A percentile compares a stretch with the other conserved stretches of the same genome.
These are phyloP conservation scores for Ampelomyces quisqualis DNA, from an alignment of 2,329 filamentous ascomycete species.

Conservation along the genomic window DNA sequence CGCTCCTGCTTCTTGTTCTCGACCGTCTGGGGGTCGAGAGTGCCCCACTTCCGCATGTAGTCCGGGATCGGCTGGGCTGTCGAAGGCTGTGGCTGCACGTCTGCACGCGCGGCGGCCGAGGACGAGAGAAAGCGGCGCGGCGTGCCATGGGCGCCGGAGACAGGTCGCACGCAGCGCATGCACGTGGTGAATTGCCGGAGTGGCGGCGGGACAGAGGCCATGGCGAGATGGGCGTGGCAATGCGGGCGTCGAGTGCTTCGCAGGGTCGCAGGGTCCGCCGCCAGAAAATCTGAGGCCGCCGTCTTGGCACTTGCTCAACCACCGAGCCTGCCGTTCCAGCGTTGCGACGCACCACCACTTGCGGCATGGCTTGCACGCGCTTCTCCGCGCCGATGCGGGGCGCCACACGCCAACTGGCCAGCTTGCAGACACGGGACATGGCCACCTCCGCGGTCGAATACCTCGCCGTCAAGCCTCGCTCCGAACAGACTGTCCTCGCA, in stretches of 20 bases:
- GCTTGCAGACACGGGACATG: constrained; percentile 33
- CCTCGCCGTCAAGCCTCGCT: constrained; percentile 35
- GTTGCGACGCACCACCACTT: constrained; percentile 21
- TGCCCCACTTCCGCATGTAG: constrained; percentile 41
- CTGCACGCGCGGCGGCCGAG: constrained; percentile 47
- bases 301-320: constrained; percentile 4
- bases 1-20: constrained; percentile 58
- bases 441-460: constrained; percentile 45
- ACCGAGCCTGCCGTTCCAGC: constrained; percentile 7
- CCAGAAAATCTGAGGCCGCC: constrained; percentile 24
- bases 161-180: constrained; percentile 37
- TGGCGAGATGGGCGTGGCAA: constrained; percentile 18
- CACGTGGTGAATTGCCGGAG: constrained; percentile 38
- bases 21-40: constrained; percentile 36
- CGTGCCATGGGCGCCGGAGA: constrained; percentile 31
- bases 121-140: constrained; percentile 51
- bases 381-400: constrained; percentile 42
- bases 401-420: constrained; percentile 33
- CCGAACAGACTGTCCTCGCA: constrained; percentile 63
- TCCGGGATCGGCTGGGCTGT: constrained; percentile 26
- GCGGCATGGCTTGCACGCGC: constrained; percentile 46
- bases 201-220: constrained; percentile 40
- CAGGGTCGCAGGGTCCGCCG: not conserved
- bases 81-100: constrained; percentile 42
- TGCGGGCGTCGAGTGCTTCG: constrained; percentile 10